These are phyloP conservation scores for Friedmanniomyces endolithicus DNA, from an alignment of 495 filamentous ascomycete species.

Conservation along the genomic window DNA sequence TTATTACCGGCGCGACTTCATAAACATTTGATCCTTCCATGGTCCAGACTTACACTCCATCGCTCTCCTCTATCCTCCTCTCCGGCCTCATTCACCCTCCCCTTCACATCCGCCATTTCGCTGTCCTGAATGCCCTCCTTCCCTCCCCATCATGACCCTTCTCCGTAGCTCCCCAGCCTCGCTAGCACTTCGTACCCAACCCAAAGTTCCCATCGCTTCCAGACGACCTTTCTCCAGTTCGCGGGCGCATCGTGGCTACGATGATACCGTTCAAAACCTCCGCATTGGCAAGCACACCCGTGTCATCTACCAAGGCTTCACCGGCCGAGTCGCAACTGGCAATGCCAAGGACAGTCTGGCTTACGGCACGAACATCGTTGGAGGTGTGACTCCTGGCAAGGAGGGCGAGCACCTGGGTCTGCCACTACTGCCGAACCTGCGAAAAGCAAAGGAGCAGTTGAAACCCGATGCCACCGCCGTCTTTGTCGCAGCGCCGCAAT, in stretches of 20 bases:
- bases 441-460: constrained; percentile 56
- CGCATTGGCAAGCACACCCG: constrained; percentile 67
- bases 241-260: constrained; percentile 30
- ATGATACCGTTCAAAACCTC: constrained; percentile 60
- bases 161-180: background rate
- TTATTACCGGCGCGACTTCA: constrained; percentile 1
- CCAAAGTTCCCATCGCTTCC: background rate
- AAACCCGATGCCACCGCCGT: constrained; percentile 79
- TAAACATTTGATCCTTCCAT: background rate
- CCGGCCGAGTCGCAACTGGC: constrained; percentile 61
- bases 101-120: too few species aligned
- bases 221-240: constrained; percentile 14
- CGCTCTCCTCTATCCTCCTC: background rate
- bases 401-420: constrained; percentile 68
- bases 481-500: constrained; percentile 71
- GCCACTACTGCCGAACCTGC: constrained; percentile 64
- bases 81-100: too few species aligned
- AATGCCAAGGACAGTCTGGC: constrained; percentile 72
- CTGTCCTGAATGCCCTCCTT: background rate
- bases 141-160: background rate
- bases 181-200: background rate
- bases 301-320: constrained; percentile 85
- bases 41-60: background rate
- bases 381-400: constrained; percentile 69
- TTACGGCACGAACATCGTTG: constrained; percentile 81